phyloP scores from a whole-genome alignment of 31 red algal species.

The Bonnemaisonia californica region DNA sequence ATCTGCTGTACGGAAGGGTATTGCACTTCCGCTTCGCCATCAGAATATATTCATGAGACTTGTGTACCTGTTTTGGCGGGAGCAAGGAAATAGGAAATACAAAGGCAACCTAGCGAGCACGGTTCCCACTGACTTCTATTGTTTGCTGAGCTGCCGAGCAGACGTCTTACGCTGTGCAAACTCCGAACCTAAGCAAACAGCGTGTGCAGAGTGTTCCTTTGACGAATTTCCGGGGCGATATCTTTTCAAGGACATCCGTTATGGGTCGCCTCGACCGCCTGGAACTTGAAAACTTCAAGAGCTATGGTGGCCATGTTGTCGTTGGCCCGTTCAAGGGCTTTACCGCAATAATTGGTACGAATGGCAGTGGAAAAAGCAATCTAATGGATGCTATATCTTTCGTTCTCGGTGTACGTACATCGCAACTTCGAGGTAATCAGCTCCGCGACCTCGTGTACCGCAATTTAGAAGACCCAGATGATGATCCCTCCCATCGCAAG shows the following conservation, averaged over 20 bases:
- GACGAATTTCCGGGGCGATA: not conserved
- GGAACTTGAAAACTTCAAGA: conserved; percentile 97
- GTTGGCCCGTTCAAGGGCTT: conserved; percentile 92
- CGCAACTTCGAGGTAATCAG: conserved; percentile 76
- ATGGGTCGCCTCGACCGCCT: conserved; percentile 88
- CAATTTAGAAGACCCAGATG: conserved; percentile 50
- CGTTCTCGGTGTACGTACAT: conserved; percentile 84
- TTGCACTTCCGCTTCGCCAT: no score
- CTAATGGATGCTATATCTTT: conserved; percentile 98
- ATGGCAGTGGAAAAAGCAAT: conserved; percentile 98
- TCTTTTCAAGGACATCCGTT: not conserved
- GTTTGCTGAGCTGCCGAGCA: not conserved
- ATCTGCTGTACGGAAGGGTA: no score
- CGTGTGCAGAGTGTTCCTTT: not conserved
- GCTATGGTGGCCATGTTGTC: conserved; percentile 81
- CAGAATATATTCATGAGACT: no score
- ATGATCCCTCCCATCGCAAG: conserved; percentile 34
- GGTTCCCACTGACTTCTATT: not conserved
- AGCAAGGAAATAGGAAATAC: no score
- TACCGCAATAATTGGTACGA: conserved; percentile 90
- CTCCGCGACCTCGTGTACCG: conserved; percentile 88
- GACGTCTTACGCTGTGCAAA: not conserved
- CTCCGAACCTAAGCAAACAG: not conserved
- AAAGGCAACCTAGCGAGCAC: no score
- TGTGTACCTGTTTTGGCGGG: no score